Conservation (phyloP, 1,284 basidiomycete species). For the Mycosarcoma maydis region DNA sequence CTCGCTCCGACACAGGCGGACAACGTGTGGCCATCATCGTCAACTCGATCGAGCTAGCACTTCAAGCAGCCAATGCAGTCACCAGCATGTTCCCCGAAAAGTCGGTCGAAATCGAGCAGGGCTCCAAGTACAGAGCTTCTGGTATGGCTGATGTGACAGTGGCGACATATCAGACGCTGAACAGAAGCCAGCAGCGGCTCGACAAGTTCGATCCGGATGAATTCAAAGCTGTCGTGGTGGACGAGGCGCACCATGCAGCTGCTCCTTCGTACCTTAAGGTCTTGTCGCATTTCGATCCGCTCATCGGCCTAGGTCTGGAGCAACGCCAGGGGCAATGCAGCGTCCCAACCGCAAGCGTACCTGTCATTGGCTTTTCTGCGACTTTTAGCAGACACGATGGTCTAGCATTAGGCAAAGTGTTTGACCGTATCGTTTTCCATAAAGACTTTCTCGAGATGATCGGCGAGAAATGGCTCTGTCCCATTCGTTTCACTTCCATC, state of each 20-base stretch:
- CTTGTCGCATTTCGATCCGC: conserved; percentile 77
- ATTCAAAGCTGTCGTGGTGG: conserved; percentile 82
- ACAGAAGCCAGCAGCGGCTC: conserved; percentile 73
- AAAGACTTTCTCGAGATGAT: conserved; percentile 91
- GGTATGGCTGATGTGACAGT: conserved; percentile 87
- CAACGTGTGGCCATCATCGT: conserved; percentile 81
- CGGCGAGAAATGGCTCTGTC: conserved; percentile 79
- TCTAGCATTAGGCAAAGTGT: conserved; percentile 85
- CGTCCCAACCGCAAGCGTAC: conserved; percentile 68
- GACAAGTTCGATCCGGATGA: conserved; percentile 79
- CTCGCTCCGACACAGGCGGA: conserved; percentile 9
- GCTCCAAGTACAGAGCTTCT: conserved; percentile 77
- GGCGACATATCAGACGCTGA: conserved; percentile 89
- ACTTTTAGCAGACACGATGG: conserved; percentile 94
- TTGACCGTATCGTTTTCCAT: conserved; percentile 92
- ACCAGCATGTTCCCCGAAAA: conserved; percentile 76
- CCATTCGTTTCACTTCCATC: conserved; percentile 63
- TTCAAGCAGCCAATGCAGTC: conserved; percentile 83
- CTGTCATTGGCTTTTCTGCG: conserved; percentile 92
- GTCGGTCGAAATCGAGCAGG: conserved; percentile 91
- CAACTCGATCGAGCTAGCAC: conserved; percentile 85
- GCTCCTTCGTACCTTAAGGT: conserved; percentile 85
- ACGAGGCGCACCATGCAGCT: conserved; percentile 86
- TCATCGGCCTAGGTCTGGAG: conserved; percentile 35
- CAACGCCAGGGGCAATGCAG: not conserved